Evolutionary conservation across 2,329 filamentous ascomycete genomes (phyloP).

Genomic region (Zasmidium angulare): DNA sequence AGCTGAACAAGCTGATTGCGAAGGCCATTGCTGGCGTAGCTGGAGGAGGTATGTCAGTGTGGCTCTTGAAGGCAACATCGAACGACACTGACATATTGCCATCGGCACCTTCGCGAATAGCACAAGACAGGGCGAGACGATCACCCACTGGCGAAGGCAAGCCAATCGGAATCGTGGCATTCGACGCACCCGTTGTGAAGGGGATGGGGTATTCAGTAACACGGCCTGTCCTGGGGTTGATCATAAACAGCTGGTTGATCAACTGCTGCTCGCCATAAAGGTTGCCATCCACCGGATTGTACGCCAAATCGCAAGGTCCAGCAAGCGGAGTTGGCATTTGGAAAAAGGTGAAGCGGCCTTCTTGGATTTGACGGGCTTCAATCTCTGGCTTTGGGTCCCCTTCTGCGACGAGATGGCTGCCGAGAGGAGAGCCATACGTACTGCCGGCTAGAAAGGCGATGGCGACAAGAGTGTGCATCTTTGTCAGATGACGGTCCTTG

Average conservation of each 20-base stretch:
- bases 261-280: slow-evolving; percentile 14
- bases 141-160: slow-evolving; percentile 8
- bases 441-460: background rate
- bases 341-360: slow-evolving; percentile 16
- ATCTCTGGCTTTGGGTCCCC: background rate
- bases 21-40: slow-evolving; percentile 18
- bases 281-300: slow-evolving; percentile 12
- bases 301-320: slow-evolving; percentile 19
- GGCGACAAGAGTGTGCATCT: background rate
- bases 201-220: slow-evolving; percentile 17
- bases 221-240: slow-evolving; percentile 12
- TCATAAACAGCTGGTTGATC: slow-evolving; percentile 16
- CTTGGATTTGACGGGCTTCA: background rate
- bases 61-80: background rate
- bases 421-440: background rate
- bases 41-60: background rate
- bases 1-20: slow-evolving; percentile 25
- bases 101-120: slow-evolving; percentile 19
- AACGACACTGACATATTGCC: slow-evolving; percentile 21
- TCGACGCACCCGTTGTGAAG: slow-evolving; percentile 10
- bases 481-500: background rate
- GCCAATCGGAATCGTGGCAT: background rate
- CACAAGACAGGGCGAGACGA: slow-evolving; percentile 14
- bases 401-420: background rate
- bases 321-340: slow-evolving; percentile 13